phyloP scores from a whole-genome alignment of 2,329 filamentous ascomycete species.

The Exophiala mesophila region DNA sequence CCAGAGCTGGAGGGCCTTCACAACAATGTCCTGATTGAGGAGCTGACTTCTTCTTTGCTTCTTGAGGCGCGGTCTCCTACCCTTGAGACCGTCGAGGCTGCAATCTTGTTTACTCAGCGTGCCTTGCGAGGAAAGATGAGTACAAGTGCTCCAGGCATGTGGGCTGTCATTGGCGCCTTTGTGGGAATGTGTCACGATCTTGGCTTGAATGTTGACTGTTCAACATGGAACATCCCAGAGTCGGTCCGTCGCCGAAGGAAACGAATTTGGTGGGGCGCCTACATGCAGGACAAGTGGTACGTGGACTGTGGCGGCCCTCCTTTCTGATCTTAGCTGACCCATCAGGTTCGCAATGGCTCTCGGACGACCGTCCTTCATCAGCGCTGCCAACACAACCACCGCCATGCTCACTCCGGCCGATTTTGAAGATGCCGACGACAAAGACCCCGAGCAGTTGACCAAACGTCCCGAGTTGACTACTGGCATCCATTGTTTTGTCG shows the following conservation, averaged over 20 bases:
- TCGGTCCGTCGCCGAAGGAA: slow-evolving; percentile 6
- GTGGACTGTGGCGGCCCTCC: not conserved
- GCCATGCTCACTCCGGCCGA: slow-evolving; percentile 11
- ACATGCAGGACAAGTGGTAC: slow-evolving; percentile 17
- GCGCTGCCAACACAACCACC: slow-evolving; percentile 12
- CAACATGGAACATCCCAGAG: slow-evolving; percentile 12
- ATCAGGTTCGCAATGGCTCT: slow-evolving; percentile 15
- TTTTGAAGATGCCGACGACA: slow-evolving; percentile 9
- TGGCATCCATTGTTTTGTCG: slow-evolving; percentile 16
- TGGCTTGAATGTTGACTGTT: slow-evolving; percentile 12
- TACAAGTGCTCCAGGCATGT: slow-evolving; percentile 13
- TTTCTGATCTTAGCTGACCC: not conserved
- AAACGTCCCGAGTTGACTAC: slow-evolving; percentile 10
- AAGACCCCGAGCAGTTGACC: not conserved
- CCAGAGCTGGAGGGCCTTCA: slow-evolving; percentile 13
- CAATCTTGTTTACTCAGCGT: slow-evolving; percentile 13
- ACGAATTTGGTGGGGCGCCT: slow-evolving; percentile 12
- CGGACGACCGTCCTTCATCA: slow-evolving; percentile 12
- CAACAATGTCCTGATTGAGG: slow-evolving; percentile 16
- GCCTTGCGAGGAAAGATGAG: slow-evolving; percentile 13
- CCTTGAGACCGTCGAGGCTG: slow-evolving; percentile 13
- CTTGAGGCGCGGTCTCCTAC: slow-evolving; percentile 12
- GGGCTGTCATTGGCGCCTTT: slow-evolving; percentile 11
- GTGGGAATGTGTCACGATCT: slow-evolving; percentile 14
- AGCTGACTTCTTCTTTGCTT: slow-evolving; percentile 8